These are phyloP conservation scores for Monilinia laxa DNA, from an alignment of 2,329 filamentous ascomycete genomes.

Conservation along the genomic window DNA sequence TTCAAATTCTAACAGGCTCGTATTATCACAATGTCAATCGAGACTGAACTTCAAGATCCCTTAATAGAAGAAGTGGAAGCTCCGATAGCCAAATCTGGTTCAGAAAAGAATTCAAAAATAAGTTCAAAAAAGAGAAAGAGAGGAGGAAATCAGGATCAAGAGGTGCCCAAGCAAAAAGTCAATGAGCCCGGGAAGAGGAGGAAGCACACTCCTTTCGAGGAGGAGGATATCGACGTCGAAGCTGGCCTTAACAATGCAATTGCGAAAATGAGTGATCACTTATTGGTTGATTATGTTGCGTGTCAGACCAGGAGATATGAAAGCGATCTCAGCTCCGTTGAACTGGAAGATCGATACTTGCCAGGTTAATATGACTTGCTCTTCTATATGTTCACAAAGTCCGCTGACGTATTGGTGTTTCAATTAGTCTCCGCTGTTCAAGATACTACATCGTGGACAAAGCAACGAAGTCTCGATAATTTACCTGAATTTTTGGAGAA, in stretches of 20 bases:
- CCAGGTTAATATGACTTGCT: slow-evolving; percentile 56
- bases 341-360: slow-evolving; percentile 79
- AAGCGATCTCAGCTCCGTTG: slow-evolving; percentile 75
- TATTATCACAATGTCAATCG: slow-evolving; percentile 32
- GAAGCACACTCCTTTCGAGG: slow-evolving; percentile 52
- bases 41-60: slow-evolving; percentile 37
- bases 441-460: slow-evolving; percentile 75
- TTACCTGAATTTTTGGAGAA: slow-evolving; percentile 76
- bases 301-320: slow-evolving; percentile 77
- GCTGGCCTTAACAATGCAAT: slow-evolving; percentile 78
- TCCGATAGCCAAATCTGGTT: slow-evolving; percentile 29
- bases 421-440: slow-evolving; percentile 66
- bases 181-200: slow-evolving; percentile 49
- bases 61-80: slow-evolving; percentile 35
- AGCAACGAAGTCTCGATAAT: slow-evolving; percentile 66
- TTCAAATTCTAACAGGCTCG: background rate
- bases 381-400: background rate
- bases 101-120: slow-evolving; percentile 21
- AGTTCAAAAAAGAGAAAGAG: slow-evolving; percentile 39
- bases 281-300: slow-evolving; percentile 83
- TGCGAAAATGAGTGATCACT: slow-evolving; percentile 74
- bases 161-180: slow-evolving; percentile 12
- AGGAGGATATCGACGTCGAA: slow-evolving; percentile 62
- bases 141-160: slow-evolving; percentile 28
- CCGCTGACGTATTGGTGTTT: slow-evolving; percentile 16